phyloP scores from a whole-genome alignment of 768 basidiomycete genomes.

The Megacollybia marginata region DNA sequence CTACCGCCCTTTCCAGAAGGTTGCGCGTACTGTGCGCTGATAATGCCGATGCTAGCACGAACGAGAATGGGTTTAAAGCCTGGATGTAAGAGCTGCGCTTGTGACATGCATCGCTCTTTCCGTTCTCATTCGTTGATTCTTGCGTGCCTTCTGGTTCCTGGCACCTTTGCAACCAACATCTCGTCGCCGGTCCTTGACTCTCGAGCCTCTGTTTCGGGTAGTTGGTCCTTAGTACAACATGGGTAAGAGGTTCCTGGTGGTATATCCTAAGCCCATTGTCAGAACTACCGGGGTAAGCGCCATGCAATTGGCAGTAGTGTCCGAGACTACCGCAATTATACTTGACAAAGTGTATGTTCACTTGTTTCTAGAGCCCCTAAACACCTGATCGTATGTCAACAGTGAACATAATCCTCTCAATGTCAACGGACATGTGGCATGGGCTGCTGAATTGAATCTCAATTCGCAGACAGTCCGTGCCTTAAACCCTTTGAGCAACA shows the following conservation, averaged over 20 bases:
- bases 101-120: too few species aligned
- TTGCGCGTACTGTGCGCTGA: too few species aligned
- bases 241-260: not conserved
- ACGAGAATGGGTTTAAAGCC: too few species aligned
- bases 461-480: slow-evolving; percentile 29
- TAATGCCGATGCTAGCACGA: too few species aligned
- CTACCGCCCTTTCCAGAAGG: too few species aligned
- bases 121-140: too few species aligned
- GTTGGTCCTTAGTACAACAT: not conserved
- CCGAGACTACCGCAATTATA: slow-evolving; percentile 4
- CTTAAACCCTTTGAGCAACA: slow-evolving; percentile 27
- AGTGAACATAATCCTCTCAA: slow-evolving; percentile 31
- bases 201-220: not conserved
- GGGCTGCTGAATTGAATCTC: slow-evolving; percentile 37
- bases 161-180: not conserved
- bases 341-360: slow-evolving; percentile 4
- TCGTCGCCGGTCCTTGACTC: not conserved
- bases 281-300: slow-evolving; percentile 4
- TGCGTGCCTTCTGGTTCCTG: not conserved
- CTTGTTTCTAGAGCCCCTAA: not conserved
- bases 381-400: not conserved
- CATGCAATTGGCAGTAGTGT: slow-evolving; percentile 1
- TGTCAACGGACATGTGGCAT: slow-evolving; percentile 35
- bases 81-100: too few species aligned
- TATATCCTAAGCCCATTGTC: not conserved